Base-by-base conservation (phyloP, 768 basidiomycete species). In the Phanerochaete sordida region DNA sequence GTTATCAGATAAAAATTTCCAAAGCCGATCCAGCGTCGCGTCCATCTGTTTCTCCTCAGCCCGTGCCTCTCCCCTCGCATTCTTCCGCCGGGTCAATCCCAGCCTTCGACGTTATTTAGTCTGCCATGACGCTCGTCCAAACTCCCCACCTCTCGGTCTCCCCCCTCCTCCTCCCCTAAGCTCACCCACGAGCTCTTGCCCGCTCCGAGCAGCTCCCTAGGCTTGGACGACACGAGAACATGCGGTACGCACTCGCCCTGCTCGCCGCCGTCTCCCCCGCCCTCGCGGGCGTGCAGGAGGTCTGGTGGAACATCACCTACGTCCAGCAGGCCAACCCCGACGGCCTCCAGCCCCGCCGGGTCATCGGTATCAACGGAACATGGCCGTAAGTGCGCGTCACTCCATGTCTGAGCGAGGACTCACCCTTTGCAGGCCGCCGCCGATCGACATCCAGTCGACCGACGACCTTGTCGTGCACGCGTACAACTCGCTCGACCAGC, bases 281-380 rank as follows among this genome's bases (percentile, higher is more conserved):
- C n/a, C 66, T 83, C 16, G 89, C 86, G n/a, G 87, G 81, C 27
- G 77, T 90, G 16, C 79, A 85, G 1, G 91, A 93, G 66, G 58
- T 84, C 15, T 93, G 91, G 91, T 95, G 94, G 94, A 89, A 97
- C 71, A 81, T 98, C 73, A 89, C 93, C 51, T 95, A 92, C 61
- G 86, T 92, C 56, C 73, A 86, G 27, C 73, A 85, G 61, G 89
- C 83, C 48, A 92, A 87, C 73, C 96, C 96, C 1, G 94, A 96
- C 69, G 92, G 90, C 5, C 83, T 94, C 54, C 83, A 76, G 54
- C 77, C 84, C 13, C 86, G 95, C 50, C 78, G 86, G 9, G 93
- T 85, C 52, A 84, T 97, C 52, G 95, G 95, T 56, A 85, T 97
- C 53, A 98, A 98, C 69, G 84, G 86, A 21, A 89, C 91, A 5